phyloP scores from a whole-genome alignment of 208 protist species.

The Trypanosoma scelopori region DNA sequence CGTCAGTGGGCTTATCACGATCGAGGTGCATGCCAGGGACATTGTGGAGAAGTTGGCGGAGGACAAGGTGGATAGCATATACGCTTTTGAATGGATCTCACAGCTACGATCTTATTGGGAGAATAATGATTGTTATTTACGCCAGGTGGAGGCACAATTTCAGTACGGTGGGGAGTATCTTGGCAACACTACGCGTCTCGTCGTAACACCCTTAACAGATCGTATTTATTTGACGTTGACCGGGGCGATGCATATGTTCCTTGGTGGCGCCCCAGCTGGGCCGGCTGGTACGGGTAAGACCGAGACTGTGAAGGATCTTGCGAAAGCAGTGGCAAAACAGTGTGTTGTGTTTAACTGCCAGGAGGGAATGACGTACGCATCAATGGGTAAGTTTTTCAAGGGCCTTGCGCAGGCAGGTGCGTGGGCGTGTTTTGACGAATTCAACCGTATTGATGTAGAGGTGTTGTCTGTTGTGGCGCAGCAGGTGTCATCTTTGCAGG shows the following conservation, averaged over 20 bases:
- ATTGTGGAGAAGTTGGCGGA: conserved; percentile 91
- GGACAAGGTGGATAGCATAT: conserved; percentile 76
- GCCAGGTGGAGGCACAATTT: conserved; percentile 93
- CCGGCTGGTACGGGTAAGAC: conserved; percentile 96
- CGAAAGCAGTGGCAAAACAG: conserved; percentile 97
- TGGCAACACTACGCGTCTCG: conserved; percentile 96
- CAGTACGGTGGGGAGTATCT: conserved; percentile 96
- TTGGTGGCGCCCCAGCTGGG: conserved; percentile 92
- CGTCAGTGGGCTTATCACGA: conserved; percentile 94
- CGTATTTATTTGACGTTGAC: conserved; percentile 97
- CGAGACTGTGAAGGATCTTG: conserved; percentile 97
- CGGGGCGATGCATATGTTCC: conserved; percentile 95
- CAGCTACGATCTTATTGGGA: conserved; percentile 97
- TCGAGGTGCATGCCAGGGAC: conserved; percentile 96
- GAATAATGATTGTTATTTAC: conserved; percentile 88
- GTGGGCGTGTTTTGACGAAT: conserved; percentile 99
- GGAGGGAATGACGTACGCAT: conserved; percentile 95
- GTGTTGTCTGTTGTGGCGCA: conserved; percentile 96
- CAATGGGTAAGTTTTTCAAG: conserved; percentile 98
- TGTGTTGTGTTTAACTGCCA: conserved; percentile 98
- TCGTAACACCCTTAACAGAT: conserved; percentile 97
- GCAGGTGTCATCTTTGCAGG: conserved; percentile 95
- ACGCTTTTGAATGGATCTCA: conserved; percentile 96
- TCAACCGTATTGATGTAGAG: conserved; percentile 98
- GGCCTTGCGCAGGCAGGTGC: conserved; percentile 94